Base-by-base conservation (phyloP, 2,329 filamentous ascomycete species). In the Pleurostoma richardsiae region DNA sequence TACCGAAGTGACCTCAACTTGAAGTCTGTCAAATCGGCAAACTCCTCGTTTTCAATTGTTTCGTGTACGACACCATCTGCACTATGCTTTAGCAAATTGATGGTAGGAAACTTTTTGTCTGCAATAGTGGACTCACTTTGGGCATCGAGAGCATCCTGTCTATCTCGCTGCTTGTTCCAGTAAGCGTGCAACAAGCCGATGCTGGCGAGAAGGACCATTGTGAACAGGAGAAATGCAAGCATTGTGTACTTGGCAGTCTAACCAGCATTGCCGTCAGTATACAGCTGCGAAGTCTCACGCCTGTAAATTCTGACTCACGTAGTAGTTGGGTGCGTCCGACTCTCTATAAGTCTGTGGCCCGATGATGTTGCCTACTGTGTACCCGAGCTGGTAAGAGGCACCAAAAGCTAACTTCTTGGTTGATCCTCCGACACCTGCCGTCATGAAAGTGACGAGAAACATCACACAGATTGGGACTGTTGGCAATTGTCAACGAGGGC, bases 391-490 rank as follows among this genome's bases (percentile, higher is more conserved):
- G 31, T 44, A 44, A 6, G 36, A n/a, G 26, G 42, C 42, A 19
- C 42, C 42, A n/a, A 44, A 44, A 10, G 42, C 42, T 11, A 44
- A 39, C 29, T 44, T 44, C 31, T 44, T 44, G 4, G 42, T 44
- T 5, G 42, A 44, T 7, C 42, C 42, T 10, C 29, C 42, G 4
- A 44, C 42, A 19, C 42, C 29, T 26, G 10, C 30, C 10, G 19
- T 38, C n/a, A 38, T 27, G 11, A 80, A 44, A 8, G 42, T 36
- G 28, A 44, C 39, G 29, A 44, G 19, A 31, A 36, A 38, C 5
- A 44, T 10, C 11, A 44, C 33, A 38, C 29, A 26, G 31, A 44
- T 38, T 10, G 42, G 42, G 42, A 44, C 42, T 44, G 33, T 36
- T 36, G 8, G 33, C 8, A n/a, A 8, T 36, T 36, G 33, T 36